These are phyloP conservation scores for Beauveria australis DNA, from an alignment of 2,329 filamentous ascomycete genomes.

Conservation along the genomic window DNA sequence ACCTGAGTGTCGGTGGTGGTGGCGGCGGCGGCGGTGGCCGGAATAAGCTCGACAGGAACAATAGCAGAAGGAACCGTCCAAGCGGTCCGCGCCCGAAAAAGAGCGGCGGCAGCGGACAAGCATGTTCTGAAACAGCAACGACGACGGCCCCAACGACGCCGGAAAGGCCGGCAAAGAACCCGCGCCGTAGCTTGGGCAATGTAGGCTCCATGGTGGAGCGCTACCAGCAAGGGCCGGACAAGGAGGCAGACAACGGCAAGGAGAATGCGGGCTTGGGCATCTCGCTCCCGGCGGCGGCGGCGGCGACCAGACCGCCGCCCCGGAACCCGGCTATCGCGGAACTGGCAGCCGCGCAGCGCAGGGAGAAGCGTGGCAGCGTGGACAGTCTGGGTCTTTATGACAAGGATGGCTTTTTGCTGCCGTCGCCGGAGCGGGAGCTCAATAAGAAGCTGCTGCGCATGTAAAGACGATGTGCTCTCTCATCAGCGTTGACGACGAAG, in stretches of 20 bases:
- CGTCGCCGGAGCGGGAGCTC: conserved; percentile 30
- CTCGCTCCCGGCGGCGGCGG: not conserved
- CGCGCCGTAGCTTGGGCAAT: conserved; percentile 10
- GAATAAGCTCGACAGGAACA: conserved; percentile 1
- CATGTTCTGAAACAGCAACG: not conserved
- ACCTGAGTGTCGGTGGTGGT: conserved; percentile 29
- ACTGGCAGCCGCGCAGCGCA: conserved; percentile 16
- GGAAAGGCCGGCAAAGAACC: conserved; percentile 10
- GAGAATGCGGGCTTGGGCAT: conserved; percentile 10
- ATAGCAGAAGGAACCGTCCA: conserved; percentile 12
- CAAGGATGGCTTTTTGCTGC: conserved; percentile 36
- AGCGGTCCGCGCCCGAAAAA: not conserved
- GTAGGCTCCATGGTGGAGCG: not conserved
- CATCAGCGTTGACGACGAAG: too few species aligned
- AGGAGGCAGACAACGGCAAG: not conserved
- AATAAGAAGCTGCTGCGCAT: conserved; percentile 20
- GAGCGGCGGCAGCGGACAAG: not conserved
- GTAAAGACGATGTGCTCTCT: conserved; percentile 13
- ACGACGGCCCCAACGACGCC: not conserved
- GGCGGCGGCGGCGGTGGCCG: not conserved
- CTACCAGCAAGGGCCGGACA: not conserved
- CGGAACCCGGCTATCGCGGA: conserved; percentile 21
- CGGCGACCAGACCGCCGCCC: not conserved
- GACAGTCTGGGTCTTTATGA: conserved; percentile 38
- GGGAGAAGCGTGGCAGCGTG: conserved; percentile 21